A percentile compares a stretch with the other conserved stretches of the same genome.
Evolutionary conservation across 768 basidiomycete species (phyloP).

Genomic region (Amanita rimosa): DNA sequence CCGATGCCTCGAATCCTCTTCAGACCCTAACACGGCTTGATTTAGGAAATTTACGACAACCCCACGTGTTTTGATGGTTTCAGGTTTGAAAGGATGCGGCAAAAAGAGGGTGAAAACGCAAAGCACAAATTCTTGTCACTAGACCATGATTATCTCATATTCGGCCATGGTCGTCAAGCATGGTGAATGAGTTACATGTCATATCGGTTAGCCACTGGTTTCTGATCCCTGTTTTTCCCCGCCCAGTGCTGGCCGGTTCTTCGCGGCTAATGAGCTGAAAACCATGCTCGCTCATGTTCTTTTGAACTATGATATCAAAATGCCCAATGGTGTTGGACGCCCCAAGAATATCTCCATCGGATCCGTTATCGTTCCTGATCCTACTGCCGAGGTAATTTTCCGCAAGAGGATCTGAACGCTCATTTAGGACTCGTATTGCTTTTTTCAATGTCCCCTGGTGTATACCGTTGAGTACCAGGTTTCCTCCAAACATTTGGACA

Average conservation of each 20-base stretch:
- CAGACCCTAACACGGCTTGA: neutral
- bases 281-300: slow-evolving; percentile 20
- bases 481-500: too few relatives aligned
- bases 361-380: slow-evolving; percentile 16
- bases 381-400: slow-evolving; percentile 22
- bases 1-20: neutral
- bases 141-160: slow-evolving; percentile 17
- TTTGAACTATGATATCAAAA: slow-evolving; percentile 23
- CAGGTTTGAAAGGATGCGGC: slow-evolving; percentile 25
- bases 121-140: slow-evolving; percentile 22
- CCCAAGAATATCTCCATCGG: slow-evolving; percentile 10
- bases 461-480: too few relatives aligned
- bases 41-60: slow-evolving; percentile 22
- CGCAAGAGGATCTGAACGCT: slow-evolving; percentile 11
- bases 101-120: slow-evolving; percentile 14
- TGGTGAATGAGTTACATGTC: slow-evolving; percentile 7
- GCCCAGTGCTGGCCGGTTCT: slow-evolving; percentile 21
- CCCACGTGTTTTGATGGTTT: slow-evolving; percentile 24
- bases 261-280: slow-evolving; percentile 23
- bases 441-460: too few relatives aligned
- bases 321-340: slow-evolving; percentile 13
- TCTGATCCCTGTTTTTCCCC: neutral
- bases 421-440: too few relatives aligned
- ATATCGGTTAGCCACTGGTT: neutral
- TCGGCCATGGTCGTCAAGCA: slow-evolving; percentile 20